Conservation (phyloP, 139 green algal genomes). For the Coelastrella sp. region DNA sequence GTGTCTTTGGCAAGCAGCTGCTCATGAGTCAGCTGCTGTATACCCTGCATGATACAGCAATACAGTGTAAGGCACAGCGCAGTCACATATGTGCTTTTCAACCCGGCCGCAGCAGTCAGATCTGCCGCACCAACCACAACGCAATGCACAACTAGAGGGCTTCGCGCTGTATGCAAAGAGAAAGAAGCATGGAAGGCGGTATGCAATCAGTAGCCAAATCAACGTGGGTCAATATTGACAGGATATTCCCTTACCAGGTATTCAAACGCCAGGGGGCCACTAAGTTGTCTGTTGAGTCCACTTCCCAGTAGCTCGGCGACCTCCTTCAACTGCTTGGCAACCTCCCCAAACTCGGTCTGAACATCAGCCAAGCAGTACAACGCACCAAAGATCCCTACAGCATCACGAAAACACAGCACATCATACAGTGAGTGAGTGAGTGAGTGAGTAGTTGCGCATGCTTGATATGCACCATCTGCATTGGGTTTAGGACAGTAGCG, state of each 20-base stretch:
- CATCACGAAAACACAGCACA: not conserved
- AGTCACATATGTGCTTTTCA: no score
- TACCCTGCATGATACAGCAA: constrained; percentile 5
- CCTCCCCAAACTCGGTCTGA: constrained; percentile 44
- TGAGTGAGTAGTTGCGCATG: not conserved
- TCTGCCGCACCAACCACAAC: not conserved
- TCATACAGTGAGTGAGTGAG: not conserved
- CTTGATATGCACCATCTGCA: no score
- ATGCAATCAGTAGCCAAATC: not conserved
- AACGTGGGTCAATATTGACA: no score
- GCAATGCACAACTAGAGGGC: not conserved
- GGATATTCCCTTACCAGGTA: constrained; percentile 43
- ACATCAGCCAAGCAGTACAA: constrained; percentile 67
- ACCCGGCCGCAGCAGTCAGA: not conserved
- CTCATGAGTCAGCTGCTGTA: constrained; percentile 40
- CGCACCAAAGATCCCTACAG: constrained; percentile 61
- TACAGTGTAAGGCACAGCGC: not conserved
- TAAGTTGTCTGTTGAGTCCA: constrained; percentile 25
- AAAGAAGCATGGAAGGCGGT: no score
- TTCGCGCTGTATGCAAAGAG: no score
- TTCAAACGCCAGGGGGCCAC: constrained; percentile 9
- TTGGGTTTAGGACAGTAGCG: no score
- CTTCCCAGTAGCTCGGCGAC: constrained; percentile 36
- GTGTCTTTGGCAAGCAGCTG: constrained; percentile 1
- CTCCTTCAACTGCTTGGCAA: constrained; percentile 47